A percentile compares a stretch with the other conserved stretches of the same genome.
Conservation (phyloP, 1,284 basidiomycete species). For the Cutaneotrichosporon cyanovorans region DNA sequence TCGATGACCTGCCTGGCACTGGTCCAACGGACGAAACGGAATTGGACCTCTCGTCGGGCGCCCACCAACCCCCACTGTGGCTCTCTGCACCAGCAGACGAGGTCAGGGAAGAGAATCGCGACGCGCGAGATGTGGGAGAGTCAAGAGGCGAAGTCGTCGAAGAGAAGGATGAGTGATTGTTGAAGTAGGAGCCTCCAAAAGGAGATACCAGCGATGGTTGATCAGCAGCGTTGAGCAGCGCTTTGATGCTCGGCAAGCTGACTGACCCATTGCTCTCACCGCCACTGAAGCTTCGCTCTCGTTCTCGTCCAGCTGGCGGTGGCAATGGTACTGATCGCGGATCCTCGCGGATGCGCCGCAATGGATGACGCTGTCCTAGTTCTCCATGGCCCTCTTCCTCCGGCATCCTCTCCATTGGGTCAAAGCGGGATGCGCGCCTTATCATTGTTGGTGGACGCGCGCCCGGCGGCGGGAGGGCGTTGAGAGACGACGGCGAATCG, state of each 20-base stretch:
- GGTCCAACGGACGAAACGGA: background rate
- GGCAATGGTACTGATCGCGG: slow-evolving; percentile 5
- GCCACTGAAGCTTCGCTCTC: background rate
- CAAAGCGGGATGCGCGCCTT: slow-evolving; percentile 29
- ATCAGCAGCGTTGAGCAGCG: slow-evolving; percentile 17
- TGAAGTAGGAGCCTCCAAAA: slow-evolving; percentile 16
- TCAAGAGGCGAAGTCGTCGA: slow-evolving; percentile 31
- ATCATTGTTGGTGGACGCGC: slow-evolving; percentile 16
- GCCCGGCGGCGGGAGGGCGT: slow-evolving; percentile 10
- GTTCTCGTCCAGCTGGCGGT: background rate
- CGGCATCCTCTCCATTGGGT: slow-evolving; percentile 33
- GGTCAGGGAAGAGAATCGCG: slow-evolving; percentile 36
- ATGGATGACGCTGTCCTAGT: slow-evolving; percentile 33
- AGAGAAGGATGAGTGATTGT: slow-evolving; percentile 23
- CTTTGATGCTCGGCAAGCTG: slow-evolving; percentile 33
- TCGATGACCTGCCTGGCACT: background rate
- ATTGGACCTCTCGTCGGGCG: slow-evolving; percentile 26
- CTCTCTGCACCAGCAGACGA: slow-evolving; percentile 15
- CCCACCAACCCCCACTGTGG: slow-evolving; percentile 36
- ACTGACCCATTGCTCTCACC: slow-evolving; percentile 9
- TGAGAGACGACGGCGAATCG: background rate
- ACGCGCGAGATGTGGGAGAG: slow-evolving; percentile 33
- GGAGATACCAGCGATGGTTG: slow-evolving; percentile 19
- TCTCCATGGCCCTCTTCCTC: slow-evolving; percentile 35
- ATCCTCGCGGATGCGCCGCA: slow-evolving; percentile 33